Evolutionary conservation across 352 stramenopile species (phyloP).

Genomic region (Phytophthora sojae): DNA sequence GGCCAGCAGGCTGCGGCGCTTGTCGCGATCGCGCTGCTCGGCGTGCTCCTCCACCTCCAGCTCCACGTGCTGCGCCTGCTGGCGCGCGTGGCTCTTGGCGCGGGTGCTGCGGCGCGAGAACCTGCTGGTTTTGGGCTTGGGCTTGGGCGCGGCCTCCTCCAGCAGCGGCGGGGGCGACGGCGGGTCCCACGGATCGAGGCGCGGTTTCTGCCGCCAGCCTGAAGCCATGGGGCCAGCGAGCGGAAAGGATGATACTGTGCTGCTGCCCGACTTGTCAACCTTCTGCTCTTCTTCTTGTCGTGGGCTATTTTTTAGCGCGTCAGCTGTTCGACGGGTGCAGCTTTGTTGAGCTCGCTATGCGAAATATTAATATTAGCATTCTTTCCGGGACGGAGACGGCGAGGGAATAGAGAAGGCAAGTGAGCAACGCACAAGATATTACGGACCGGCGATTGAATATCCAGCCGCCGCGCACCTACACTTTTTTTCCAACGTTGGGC

Average conservation of each 20-base stretch:
- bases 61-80: constrained; percentile 29
- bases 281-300: neutral
- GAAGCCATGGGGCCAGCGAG: constrained; percentile 25
- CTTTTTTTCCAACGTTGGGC: constrained; percentile 21
- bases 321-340: constrained; percentile 13
- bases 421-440: constrained; percentile 8
- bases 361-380: neutral
- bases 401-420: neutral
- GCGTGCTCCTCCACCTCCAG: constrained; percentile 40
- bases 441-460: constrained; percentile 16
- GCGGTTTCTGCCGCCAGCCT: constrained; percentile 9
- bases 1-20: constrained; percentile 30
- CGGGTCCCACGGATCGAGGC: constrained; percentile 6
- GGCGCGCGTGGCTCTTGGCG: constrained; percentile 13
- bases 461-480: constrained; percentile 18
- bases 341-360: neutral
- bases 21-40: constrained; percentile 35
- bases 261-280: constrained; percentile 11
- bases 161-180: constrained; percentile 34
- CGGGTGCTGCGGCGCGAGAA: constrained; percentile 30
- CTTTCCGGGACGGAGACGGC: neutral
- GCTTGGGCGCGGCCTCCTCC: constrained; percentile 23
- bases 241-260: constrained; percentile 9
- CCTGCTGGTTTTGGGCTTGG: constrained; percentile 5
- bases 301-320: constrained; percentile 20